Evolutionary conservation across 2,329 filamentous ascomycete species (phyloP).

Genomic region (Fusarium illudens): DNA sequence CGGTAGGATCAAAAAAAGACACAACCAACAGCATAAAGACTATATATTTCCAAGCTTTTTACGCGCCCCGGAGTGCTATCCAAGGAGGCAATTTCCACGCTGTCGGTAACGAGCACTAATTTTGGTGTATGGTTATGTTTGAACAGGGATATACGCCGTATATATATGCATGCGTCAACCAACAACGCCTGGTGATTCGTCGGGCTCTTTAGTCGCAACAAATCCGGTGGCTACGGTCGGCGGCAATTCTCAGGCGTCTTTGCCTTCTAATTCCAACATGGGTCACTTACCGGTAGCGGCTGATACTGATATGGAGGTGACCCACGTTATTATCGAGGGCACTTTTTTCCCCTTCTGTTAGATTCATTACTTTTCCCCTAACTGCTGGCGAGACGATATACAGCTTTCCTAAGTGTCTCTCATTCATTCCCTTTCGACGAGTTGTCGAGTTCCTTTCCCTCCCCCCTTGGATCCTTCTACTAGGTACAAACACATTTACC

Average conservation of each 20-base stretch:
- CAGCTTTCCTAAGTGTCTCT: not conserved
- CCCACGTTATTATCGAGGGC: too few relatives aligned
- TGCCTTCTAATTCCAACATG: not conserved
- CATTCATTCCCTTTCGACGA: not conserved
- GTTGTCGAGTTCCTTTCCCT: not conserved
- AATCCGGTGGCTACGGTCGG: not conserved
- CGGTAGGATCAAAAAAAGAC: not conserved
- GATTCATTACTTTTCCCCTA: too few relatives aligned
- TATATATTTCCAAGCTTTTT: not conserved
- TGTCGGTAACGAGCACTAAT: not conserved
- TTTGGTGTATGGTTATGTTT: not conserved
- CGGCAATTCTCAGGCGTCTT: not conserved
- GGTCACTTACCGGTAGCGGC: not conserved
- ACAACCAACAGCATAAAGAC: not conserved
- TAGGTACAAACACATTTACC: not conserved
- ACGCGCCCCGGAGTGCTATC: not conserved
- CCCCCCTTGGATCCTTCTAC: not conserved
- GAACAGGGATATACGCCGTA: slow-evolving; percentile 10
- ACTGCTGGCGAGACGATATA: not conserved
- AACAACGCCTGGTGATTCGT: not conserved
- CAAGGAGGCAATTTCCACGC: not conserved
- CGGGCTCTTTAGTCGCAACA: not conserved
- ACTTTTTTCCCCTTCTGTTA: too few relatives aligned
- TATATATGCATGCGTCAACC: not conserved
- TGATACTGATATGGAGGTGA: too few relatives aligned